These are phyloP conservation scores for Saccharomycopsis malanga DNA, from an alignment of 805 yeast species.

Conservation along the genomic window DNA sequence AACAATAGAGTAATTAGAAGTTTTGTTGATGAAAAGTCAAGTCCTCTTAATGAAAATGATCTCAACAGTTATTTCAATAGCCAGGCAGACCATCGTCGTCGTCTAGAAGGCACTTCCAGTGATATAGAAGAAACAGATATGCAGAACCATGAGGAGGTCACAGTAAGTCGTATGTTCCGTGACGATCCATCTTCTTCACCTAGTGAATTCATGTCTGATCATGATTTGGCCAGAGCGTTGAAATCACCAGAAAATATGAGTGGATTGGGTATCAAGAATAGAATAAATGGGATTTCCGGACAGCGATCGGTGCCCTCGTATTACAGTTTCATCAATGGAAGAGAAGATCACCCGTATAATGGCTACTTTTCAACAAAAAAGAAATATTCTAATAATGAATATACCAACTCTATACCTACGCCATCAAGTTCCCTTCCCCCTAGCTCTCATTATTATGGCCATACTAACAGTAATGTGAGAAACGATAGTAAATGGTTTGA, in stretches of 20 bases:
- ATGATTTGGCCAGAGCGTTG: conserved; percentile 40
- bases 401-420: conserved; percentile 2
- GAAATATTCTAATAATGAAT: not conserved
- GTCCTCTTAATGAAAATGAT: conserved; percentile 21
- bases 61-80: conserved; percentile 14
- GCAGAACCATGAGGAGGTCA: no score
- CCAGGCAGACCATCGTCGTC: not conserved
- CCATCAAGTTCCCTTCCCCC: conserved; percentile 1
- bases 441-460: not conserved
- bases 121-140: conserved; percentile 10
- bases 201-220: conserved; percentile 48
- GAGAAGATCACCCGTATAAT: not conserved
- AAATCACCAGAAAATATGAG: conserved; percentile 25
- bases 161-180: conserved; percentile 1
- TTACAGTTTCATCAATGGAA: conserved; percentile 4
- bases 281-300: not conserved
- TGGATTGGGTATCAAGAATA: conserved; percentile 11
- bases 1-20: conserved; percentile 9
- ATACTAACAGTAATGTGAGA: not conserved
- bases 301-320: no score
- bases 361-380: conserved; percentile 1
- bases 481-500: conserved; percentile 25
- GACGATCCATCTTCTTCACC: conserved; percentile 38
- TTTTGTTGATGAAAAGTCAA: conserved; percentile 21
- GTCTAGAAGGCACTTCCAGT: not conserved